A percentile compares a stretch with the other conserved stretches of the same genome.
Conservation (phyloP, 1,139 yeast species). For the Kluyveromyces sp. region DNA sequence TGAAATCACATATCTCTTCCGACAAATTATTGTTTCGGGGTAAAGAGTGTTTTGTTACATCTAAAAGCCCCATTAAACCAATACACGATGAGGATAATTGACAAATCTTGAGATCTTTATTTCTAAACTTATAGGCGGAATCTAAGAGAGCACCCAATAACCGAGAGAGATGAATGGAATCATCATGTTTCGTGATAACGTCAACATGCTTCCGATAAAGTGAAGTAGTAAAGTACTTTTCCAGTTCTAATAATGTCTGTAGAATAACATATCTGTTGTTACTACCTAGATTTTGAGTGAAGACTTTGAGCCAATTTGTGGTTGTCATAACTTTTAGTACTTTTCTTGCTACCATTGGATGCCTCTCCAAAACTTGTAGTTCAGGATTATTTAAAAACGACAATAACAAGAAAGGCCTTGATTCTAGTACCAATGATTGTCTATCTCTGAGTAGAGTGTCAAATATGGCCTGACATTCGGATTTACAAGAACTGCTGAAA, state of each 20-base stretch:
- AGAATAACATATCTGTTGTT: conserved; percentile 65
- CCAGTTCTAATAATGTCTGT: conserved; percentile 58
- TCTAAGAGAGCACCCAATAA: conserved; percentile 52
- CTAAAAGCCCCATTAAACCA: conserved; percentile 73
- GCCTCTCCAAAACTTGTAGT: conserved; percentile 27
- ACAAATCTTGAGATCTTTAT: conserved; percentile 43
- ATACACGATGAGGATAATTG: conserved; percentile 58
- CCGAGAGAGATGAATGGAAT: conserved; percentile 20
- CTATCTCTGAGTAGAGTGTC: conserved; percentile 66
- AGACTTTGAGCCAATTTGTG: conserved; percentile 24
- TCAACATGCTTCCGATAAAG: conserved; percentile 17
- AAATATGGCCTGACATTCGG: conserved; percentile 52
- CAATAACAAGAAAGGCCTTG: conserved; percentile 29
- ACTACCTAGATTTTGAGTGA: conserved; percentile 26
- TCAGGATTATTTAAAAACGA: conserved; percentile 22
- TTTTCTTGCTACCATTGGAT: conserved; percentile 36
- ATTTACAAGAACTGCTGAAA: conserved; percentile 42
- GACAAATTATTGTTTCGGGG: conserved; percentile 39
- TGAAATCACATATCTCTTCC: conserved; percentile 53
- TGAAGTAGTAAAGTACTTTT: conserved; percentile 12
- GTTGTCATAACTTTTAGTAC: conserved; percentile 18
- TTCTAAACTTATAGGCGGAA: conserved; percentile 51
- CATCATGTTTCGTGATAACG: conserved; percentile 10
- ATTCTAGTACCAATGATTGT: conserved; percentile 35
- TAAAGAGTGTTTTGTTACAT: conserved; percentile 52